Evolutionary conservation across 306 rosid genomes (phyloP), one percentile per base, ranked within the genome.

Genomic region (Cyamopsis tetragonoloba): DNA sequence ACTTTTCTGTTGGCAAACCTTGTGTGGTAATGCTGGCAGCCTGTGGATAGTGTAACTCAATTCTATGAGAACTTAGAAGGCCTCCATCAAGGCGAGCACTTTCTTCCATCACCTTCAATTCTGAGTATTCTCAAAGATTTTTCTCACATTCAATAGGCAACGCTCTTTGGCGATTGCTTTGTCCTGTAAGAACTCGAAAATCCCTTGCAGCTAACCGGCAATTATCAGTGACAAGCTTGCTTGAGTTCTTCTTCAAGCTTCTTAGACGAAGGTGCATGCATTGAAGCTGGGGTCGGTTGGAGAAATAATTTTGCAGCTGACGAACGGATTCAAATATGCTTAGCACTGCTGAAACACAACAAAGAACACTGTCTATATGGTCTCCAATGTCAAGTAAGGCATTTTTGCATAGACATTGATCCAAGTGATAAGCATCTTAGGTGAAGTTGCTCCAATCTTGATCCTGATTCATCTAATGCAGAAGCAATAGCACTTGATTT

Each of bases 191-290:
- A 61, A 19, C 73, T 70, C 82, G 44, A 77, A 22, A 62, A 83
- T 50, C n/a, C 54, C 89, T 59, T 85, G 74, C 80, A 88, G 14
- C 91, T 14, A 88, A 77, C 60, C 10, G 58, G 79, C 87, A 85
- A 48, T 77, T 86, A 58, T 78, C 77, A 31, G 79, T 46, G 47
- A 88, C 86, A 77, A 88, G 83, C 20, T 65, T 60, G 83, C 20
- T 65, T 60, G 51, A 85, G 39, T 22, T 81, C 86, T 72, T 83
- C 86, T 81, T 83, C 86, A 2, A 83, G 82, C 72, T 57, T 77
- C 63, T 75, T 81, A 75, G 48, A 86, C 66, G 26, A 69, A 88
- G 26, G 78, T 6, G 30, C 68, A 69, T 72, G 86, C 84, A 72
- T 83, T 68, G 23, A 80, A 56, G 50, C 50, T 39, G 2, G 83